Conservation (phyloP, 1,284 basidiomycete species). For the Stereum hirsutum region DNA sequence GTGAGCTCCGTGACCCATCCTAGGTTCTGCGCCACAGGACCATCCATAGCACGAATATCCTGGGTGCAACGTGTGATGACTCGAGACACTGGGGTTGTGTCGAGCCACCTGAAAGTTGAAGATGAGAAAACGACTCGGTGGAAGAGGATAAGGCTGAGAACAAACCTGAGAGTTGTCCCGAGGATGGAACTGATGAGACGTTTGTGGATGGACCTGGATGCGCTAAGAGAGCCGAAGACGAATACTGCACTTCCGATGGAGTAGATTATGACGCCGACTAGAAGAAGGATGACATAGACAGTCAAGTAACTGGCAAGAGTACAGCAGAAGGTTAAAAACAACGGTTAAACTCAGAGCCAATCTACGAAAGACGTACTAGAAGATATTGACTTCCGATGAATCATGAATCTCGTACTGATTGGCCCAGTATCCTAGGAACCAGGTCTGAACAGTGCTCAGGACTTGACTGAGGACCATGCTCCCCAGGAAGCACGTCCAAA, state of each 20-base stretch:
- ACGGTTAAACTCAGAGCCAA: too few relatives aligned
- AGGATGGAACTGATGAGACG: constrained; percentile 48
- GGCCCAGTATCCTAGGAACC: constrained; percentile 38
- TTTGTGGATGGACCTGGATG: constrained; percentile 48
- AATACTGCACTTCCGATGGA: constrained; percentile 22
- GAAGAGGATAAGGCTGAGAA: constrained; percentile 15
- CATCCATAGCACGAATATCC: constrained; percentile 38
- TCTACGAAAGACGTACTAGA: constrained; percentile 19
- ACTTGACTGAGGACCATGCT: constrained; percentile 15
- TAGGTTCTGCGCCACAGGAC: constrained; percentile 17
- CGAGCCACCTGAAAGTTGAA: constrained; percentile 46
- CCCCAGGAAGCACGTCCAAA: constrained; percentile 23
- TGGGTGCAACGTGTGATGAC: constrained; percentile 52
- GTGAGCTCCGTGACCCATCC: constrained; percentile 19
- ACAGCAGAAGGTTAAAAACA: too few relatives aligned
- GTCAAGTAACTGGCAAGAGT: constrained; percentile 27
- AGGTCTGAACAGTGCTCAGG: constrained; percentile 23
- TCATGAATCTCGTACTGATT: constrained; percentile 26
- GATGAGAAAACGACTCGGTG: neutral
- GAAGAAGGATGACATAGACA: constrained; percentile 29
- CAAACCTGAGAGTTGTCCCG: constrained; percentile 44
- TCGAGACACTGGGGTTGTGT: constrained; percentile 49
- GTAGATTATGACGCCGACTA: constrained; percentile 18
- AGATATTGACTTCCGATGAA: constrained; percentile 18
- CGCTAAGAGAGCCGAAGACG: constrained; percentile 34